Conservation (phyloP, 805 yeast species). For the Cyberlindnera bimundalis region DNA sequence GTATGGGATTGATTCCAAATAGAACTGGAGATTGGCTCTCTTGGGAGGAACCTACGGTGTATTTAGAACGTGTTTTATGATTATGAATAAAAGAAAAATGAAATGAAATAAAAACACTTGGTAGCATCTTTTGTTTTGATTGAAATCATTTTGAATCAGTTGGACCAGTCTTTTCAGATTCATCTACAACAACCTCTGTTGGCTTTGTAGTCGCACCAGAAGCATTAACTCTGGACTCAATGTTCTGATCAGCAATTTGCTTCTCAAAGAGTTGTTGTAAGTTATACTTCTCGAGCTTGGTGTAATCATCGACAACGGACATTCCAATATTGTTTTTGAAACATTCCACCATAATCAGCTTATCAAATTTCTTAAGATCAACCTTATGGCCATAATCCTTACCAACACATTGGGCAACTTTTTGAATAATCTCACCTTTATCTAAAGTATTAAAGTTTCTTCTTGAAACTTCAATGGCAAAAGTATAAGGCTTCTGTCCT, state of each 20-base stretch:
- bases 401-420: slow-evolving; percentile 71
- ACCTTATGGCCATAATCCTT: slow-evolving; percentile 68
- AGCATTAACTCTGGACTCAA: slow-evolving; percentile 17
- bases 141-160: no score
- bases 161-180: no score
- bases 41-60: slow-evolving; percentile 56
- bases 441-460: slow-evolving; percentile 75
- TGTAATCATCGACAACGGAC: slow-evolving; percentile 71
- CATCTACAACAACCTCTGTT: no score
- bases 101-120: not conserved
- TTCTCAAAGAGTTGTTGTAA: slow-evolving; percentile 72
- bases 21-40: slow-evolving; percentile 88
- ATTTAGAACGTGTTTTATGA: slow-evolving; percentile 13
- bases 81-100: not conserved
- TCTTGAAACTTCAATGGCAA: slow-evolving; percentile 77
- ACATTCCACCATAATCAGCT: slow-evolving; percentile 79
- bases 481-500: slow-evolving; percentile 38
- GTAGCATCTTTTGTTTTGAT: no score
- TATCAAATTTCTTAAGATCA: slow-evolving; percentile 75
- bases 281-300: slow-evolving; percentile 64
- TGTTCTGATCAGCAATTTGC: slow-evolving; percentile 19
- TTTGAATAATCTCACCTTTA: slow-evolving; percentile 67
- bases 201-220: slow-evolving; percentile 5
- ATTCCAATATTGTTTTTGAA: slow-evolving; percentile 87
- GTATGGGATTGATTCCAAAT: slow-evolving; percentile 90